phyloP scores from a whole-genome alignment of 208 protist genomes.

The Sergeia podlipaevii region DNA sequence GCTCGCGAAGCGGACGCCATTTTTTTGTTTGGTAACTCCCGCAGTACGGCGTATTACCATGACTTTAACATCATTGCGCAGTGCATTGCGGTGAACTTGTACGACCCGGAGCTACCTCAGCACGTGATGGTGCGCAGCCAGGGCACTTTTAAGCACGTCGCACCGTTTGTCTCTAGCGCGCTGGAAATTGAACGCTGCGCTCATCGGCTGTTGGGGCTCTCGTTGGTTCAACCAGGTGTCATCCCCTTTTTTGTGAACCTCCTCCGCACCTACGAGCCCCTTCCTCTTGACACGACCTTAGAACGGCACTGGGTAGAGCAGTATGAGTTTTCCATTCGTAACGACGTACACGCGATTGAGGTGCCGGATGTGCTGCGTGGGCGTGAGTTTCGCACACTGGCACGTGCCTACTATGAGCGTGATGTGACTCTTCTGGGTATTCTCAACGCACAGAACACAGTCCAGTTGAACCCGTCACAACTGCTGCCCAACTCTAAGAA shows the following conservation, averaged over 20 bases:
- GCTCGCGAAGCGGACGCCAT: constrained; percentile 69
- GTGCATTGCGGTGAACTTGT: constrained; percentile 55
- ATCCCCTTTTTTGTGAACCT: constrained; percentile 80
- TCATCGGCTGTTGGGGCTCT: constrained; percentile 69
- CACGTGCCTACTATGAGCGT: constrained; percentile 44
- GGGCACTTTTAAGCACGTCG: constrained; percentile 49
- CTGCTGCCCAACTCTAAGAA: constrained; percentile 49
- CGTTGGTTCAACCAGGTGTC: constrained; percentile 62
- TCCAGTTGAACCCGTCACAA: constrained; percentile 64
- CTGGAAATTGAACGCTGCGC: constrained; percentile 69
- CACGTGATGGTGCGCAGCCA: constrained; percentile 70
- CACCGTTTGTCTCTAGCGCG: constrained; percentile 55
- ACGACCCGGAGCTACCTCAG: constrained; percentile 68
- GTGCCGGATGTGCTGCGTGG: constrained; percentile 57
- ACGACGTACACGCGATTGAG: constrained; percentile 64
- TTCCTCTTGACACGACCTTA: constrained; percentile 40
- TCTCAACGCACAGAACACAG: constrained; percentile 36
- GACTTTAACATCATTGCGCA: constrained; percentile 71
- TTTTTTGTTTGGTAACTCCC: constrained; percentile 75
- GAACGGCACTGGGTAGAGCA: constrained; percentile 66
- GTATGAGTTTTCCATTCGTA: constrained; percentile 80
- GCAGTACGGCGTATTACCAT: constrained; percentile 67
- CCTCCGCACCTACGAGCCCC: constrained; percentile 73
- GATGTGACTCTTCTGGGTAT: constrained; percentile 74
- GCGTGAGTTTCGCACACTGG: constrained; percentile 47